A percentile compares a stretch with the other conserved stretches of the same genome.
These are phyloP conservation scores for Picochlorum sp. DNA, from an alignment of 139 green algal genomes.

Conservation along the genomic window DNA sequence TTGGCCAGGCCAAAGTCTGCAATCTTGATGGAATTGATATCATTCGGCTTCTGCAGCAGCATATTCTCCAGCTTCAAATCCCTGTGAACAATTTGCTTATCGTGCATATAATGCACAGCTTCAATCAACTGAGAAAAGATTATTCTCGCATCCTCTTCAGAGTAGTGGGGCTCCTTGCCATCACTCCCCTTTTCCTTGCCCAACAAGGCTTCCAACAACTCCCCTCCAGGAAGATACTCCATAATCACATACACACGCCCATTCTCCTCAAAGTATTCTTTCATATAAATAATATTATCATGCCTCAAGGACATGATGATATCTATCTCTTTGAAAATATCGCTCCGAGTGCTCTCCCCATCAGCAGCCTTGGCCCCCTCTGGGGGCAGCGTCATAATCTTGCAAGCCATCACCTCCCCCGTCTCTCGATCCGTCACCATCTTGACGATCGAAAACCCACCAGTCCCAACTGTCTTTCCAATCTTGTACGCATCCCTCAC, in stretches of 20 bases:
- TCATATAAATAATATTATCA: slow-evolving; percentile 74
- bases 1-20: slow-evolving; percentile 88
- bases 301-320: slow-evolving; percentile 74
- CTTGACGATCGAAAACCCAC: slow-evolving; percentile 82
- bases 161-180: slow-evolving; percentile 45
- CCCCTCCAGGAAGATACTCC: slow-evolving; percentile 66
- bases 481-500: slow-evolving; percentile 70
- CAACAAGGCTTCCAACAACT: slow-evolving; percentile 81
- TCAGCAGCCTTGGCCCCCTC: slow-evolving; percentile 40
- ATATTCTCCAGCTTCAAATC: slow-evolving; percentile 96
- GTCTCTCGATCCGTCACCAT: slow-evolving; percentile 46
- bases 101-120: slow-evolving; percentile 80
- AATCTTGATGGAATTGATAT: slow-evolving; percentile 62
- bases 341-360: slow-evolving; percentile 66
- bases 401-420: slow-evolving; percentile 65
- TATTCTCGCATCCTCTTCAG: slow-evolving; percentile 60
- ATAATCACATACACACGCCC: slow-evolving; percentile 82
- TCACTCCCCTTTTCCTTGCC: slow-evolving; percentile 22
- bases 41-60: slow-evolving; percentile 55
- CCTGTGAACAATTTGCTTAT: slow-evolving; percentile 62
- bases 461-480: slow-evolving; percentile 66
- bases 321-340: slow-evolving; percentile 91
- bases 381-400: slow-evolving; percentile 79
- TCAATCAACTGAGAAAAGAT: slow-evolving; percentile 71
- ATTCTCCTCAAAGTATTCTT: slow-evolving; percentile 82